Evolutionary conservation across 352 stramenopile genomes (phyloP).

Genomic region (Globisporangium recalcitrans): DNA sequence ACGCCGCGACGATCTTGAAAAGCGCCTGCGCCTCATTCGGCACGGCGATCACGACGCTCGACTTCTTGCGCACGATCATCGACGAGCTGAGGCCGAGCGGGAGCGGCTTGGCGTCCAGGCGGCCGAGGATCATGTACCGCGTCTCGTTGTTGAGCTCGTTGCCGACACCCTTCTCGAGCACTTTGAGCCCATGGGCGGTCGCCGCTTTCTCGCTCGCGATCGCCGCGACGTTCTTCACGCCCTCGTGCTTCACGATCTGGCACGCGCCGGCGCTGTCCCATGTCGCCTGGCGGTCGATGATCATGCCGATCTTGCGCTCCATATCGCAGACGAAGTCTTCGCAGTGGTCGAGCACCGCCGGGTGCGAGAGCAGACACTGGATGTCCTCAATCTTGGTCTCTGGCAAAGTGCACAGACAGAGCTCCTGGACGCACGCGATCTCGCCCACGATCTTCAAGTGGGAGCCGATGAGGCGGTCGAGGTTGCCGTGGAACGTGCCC

Average conservation of each 20-base stretch:
- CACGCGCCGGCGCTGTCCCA: slow-evolving; percentile 66
- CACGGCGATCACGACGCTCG: slow-evolving; percentile 63
- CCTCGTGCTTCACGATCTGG: slow-evolving; percentile 55
- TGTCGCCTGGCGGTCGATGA: slow-evolving; percentile 56
- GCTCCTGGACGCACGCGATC: slow-evolving; percentile 57
- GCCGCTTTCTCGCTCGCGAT: slow-evolving; percentile 67
- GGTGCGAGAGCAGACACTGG: slow-evolving; percentile 53
- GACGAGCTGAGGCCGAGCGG: slow-evolving; percentile 22
- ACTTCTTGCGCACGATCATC: slow-evolving; percentile 38
- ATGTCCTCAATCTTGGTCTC: slow-evolving; percentile 39
- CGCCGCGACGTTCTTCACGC: slow-evolving; percentile 39
- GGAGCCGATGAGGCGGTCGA: slow-evolving; percentile 57
- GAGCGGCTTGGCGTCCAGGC: slow-evolving; percentile 36
- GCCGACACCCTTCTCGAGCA: slow-evolving; percentile 51
- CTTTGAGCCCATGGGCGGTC: slow-evolving; percentile 38
- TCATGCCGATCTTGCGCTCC: slow-evolving; percentile 42
- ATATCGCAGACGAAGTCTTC: slow-evolving; percentile 61
- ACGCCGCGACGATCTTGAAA: slow-evolving; percentile 76
- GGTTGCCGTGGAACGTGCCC: slow-evolving; percentile 65
- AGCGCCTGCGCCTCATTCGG: slow-evolving; percentile 65
- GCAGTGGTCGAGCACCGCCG: slow-evolving; percentile 59
- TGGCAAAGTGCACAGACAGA: slow-evolving; percentile 51
- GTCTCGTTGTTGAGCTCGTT: slow-evolving; percentile 72
- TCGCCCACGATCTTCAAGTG: slow-evolving; percentile 72
- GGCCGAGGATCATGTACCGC: slow-evolving; percentile 67